A percentile compares a stretch with the other conserved stretches of the same genome.
These are phyloP conservation scores for Cunninghamia lanceolata DNA, from an alignment of 75 land plant genomes.

Conservation along the genomic window DNA sequence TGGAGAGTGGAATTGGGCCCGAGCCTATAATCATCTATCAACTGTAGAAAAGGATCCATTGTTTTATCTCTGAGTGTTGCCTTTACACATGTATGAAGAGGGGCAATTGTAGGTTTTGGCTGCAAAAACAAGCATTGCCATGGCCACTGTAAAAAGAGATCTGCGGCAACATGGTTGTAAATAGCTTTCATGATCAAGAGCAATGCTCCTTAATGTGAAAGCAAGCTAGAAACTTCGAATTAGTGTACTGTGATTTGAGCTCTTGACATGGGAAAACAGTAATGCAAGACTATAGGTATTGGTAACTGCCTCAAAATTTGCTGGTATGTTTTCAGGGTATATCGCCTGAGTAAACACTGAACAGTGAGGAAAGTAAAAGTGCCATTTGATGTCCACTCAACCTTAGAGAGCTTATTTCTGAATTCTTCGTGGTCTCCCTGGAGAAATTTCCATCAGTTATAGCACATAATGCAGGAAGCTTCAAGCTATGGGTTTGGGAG, in stretches of 20 bases:
- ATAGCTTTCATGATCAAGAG: slow-evolving; percentile 47
- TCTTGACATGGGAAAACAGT: slow-evolving; percentile 76
- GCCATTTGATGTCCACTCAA: slow-evolving; percentile 76
- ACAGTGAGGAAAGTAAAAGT: slow-evolving; percentile 78
- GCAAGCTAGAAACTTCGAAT: slow-evolving; percentile 83
- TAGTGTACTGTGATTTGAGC: slow-evolving; percentile 49
- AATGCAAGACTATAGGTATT: slow-evolving; percentile 73
- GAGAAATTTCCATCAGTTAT: slow-evolving; percentile 20
- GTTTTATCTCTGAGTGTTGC: slow-evolving; percentile 36
- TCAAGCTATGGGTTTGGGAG: slow-evolving; percentile 34
- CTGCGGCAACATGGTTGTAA: slow-evolving; percentile 71
- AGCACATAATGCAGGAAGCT: slow-evolving; percentile 15
- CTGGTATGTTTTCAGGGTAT: slow-evolving; percentile 61
- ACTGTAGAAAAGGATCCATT: slow-evolving; percentile 80
- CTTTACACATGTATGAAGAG: slow-evolving; percentile 51
- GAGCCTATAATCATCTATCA: slow-evolving; percentile 68
- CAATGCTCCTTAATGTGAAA: slow-evolving; percentile 63
- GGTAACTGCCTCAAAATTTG: slow-evolving; percentile 88
- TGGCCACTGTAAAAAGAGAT: slow-evolving; percentile 81
- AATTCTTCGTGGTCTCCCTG: neutral
- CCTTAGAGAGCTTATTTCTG: slow-evolving; percentile 45
- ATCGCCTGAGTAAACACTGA: slow-evolving; percentile 71
- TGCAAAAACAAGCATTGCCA: slow-evolving; percentile 79
- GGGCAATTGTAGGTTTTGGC: slow-evolving; percentile 68
- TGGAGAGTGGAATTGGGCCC: slow-evolving; percentile 25